Evolutionary conservation across 768 basidiomycete species (phyloP), one percentile per base, ranked within the genome.

Genomic region (Tricholoma hemisulphureum): DNA sequence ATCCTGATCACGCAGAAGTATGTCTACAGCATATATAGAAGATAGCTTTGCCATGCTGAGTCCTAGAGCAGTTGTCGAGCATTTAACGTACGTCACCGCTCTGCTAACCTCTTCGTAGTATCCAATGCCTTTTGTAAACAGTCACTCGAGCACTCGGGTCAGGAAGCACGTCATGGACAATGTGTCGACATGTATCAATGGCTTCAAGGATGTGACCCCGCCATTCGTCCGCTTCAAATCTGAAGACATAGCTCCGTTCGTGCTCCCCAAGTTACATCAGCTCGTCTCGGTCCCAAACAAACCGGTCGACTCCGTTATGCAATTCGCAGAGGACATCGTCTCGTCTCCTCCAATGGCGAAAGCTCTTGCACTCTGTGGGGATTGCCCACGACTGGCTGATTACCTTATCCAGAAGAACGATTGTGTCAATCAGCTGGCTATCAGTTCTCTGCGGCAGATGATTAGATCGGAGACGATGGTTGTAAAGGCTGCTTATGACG

Each of bases 141-240:
- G 63, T 32, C 51, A 63, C 41, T 60, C 63, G 18, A 65, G 63
- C 48, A 41, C 41, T 26, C 60, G 58, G 9, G 35, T 65, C 23
- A 60, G 63, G 48, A 57, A 65, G 23, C 63, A 65, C 56, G 58
- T 55, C 14, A 65, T 65, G 63, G 58, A 60, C 26, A 65, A 65
- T 24, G 51, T 63, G 14, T 61, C 59, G 6, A 53, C 54, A 9
- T 65, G 62, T 45, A 63, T 65, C 41, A 46, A 20, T 48, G 63
- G 62, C 24, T 53, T 52, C 31, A 56, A 45, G 16, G 53, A 60
- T 24, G 39, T 31, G 21, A 39, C 53, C 6, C 61, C 63, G 2
- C 37, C 61, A 0, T 56, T 63, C 32, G 62, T 61, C 35, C 56
- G 46, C n/a, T 61, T 65, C 49, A 54, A 46, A 11, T 51, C 59